Conservation (phyloP, 2,329 filamentous ascomycete species). For the Penicillium crustosum region DNA sequence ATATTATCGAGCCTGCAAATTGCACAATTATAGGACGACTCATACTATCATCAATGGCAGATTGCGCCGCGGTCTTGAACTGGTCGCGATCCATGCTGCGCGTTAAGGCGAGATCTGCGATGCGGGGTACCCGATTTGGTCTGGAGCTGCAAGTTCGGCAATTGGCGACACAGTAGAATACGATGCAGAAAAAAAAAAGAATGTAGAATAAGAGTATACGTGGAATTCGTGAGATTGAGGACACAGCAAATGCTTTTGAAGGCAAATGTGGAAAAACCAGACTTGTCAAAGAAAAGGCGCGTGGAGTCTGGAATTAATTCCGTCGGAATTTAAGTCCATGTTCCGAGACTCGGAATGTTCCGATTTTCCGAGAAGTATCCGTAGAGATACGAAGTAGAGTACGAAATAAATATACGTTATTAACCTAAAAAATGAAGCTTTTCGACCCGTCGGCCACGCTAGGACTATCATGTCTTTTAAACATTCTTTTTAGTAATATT, state of each 20-base stretch:
- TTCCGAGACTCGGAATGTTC: slow-evolving; percentile 1
- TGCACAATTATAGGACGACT: slow-evolving; percentile 16
- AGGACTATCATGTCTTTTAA: no score
- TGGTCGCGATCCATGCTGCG: slow-evolving; percentile 71
- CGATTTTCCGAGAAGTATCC: neutral
- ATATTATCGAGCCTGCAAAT: neutral
- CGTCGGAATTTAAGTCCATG: neutral
- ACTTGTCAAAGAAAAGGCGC: slow-evolving; percentile 3
- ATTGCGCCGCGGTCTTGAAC: slow-evolving; percentile 74
- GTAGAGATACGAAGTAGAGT: no score
- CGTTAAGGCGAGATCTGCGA: neutral
- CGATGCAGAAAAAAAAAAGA: no score
- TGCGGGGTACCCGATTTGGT: neutral
- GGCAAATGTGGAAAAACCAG: neutral
- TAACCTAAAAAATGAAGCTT: no score
- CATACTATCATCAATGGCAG: slow-evolving; percentile 80
- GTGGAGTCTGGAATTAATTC: slow-evolving; percentile 4
- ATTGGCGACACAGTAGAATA: neutral
- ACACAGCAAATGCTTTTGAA: neutral
- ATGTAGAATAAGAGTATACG: neutral
- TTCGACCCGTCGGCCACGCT: no score
- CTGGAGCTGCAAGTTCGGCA: neutral
- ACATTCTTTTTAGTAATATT: no score
- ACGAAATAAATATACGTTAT: no score
- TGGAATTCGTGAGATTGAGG: neutral